Conservation (phyloP, 495 filamentous ascomycete species). For the Penicillium ucsense region DNA sequence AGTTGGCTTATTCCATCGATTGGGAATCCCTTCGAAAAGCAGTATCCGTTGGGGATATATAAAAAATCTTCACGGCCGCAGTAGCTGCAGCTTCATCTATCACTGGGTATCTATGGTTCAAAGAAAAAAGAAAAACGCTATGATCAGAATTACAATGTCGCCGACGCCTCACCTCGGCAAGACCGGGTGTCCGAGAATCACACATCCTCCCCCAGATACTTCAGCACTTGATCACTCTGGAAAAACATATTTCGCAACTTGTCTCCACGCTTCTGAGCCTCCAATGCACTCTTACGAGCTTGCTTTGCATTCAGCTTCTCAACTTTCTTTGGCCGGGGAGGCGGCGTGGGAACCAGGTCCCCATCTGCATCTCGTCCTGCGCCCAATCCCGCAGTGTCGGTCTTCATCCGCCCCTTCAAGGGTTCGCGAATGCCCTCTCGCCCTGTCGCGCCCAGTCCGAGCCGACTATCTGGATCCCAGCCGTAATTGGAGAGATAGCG, state of each 20-base stretch:
- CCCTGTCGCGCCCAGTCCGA: constrained; percentile 59
- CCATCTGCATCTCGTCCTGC: constrained; percentile 19
- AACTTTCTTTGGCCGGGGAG: constrained; percentile 36
- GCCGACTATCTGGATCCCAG: constrained; percentile 76
- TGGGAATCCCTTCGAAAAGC: no score
- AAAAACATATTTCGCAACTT: constrained; percentile 59
- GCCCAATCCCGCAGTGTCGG: constrained; percentile 67
- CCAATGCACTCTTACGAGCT: constrained; percentile 46
- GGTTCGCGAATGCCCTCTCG: constrained; percentile 66
- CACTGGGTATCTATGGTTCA: not conserved
- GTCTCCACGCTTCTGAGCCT: constrained; percentile 53
- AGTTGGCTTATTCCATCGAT: no score
- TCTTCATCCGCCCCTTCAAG: constrained; percentile 62
- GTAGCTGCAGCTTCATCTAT: not conserved
- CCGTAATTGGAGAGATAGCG: constrained; percentile 66
- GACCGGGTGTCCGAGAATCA: not conserved
- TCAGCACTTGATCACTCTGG: constrained; percentile 58
- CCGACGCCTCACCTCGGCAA: no score
- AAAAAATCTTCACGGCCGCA: no score
- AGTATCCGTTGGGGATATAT: no score
- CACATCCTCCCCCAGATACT: constrained; percentile 48
- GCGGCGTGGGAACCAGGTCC: constrained; percentile 9
- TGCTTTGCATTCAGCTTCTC: constrained; percentile 62
- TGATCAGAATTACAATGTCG: no score
- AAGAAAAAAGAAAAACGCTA: no score